Base-by-base conservation (phyloP, 1,284 basidiomycete species). In the Phenoliferia sp. region DNA sequence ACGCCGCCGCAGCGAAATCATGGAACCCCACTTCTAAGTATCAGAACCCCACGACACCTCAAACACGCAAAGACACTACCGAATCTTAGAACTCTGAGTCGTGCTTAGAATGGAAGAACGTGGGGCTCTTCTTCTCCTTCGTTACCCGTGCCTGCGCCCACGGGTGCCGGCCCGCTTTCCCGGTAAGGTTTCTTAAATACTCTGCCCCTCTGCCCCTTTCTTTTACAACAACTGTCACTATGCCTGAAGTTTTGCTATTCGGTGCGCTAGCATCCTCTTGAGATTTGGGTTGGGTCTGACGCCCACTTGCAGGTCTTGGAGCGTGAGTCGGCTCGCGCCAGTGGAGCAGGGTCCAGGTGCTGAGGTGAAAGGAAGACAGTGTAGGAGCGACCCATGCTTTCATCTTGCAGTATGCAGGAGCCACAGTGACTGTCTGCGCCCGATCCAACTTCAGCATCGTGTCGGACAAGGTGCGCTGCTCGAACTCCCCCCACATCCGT, bases 381-480 rank as follows among this genome's bases (percentile, higher is more conserved):
- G 69, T 70, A 55, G 69, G 74, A 68, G 35, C 80, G n/a, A 78
- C 82, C 64, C 83, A 83, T 73, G 80, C 81, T 6, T 79, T 77
- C 66, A 78, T 82, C 62, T 76, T 83, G 17, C 72, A 76, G 26
- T 72, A 77, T 0, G 80, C 79, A 1, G 79, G 78, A 2, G 80
- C 78, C 59, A 65, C 78, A 16, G 80, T 83, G 5, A 79, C 78
- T 26, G 81, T 82, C 2, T 80, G 81, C 16, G 82, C 82, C 17
- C 72, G 82, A 22, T 80, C 79, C 29, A 83, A 82, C 69, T 82
- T 81, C 66, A 73, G 75, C 1, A 74, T 73, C 1, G 77, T 83
- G 57, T 79, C 77, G 61, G 73, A 76, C 10, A 58, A 58, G 50
- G 50, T 54, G 50, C 50, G 50, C 22, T 12, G 10, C 10, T 9